These are phyloP conservation scores for Sophora flavescens DNA, from an alignment of 306 rosid species.

Conservation along the genomic window DNA sequence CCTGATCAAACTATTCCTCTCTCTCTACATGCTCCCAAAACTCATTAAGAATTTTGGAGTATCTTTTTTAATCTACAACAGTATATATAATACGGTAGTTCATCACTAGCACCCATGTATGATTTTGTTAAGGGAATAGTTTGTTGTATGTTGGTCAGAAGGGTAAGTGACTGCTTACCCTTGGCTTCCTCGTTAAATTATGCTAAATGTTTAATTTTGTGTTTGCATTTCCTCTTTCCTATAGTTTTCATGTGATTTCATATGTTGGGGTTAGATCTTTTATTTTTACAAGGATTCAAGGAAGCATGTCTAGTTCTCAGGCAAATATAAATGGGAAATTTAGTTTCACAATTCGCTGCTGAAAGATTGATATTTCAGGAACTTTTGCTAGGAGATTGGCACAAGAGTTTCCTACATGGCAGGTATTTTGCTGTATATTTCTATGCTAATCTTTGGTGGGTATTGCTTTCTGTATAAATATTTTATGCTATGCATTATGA, in stretches of 20 bases:
- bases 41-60: not conserved
- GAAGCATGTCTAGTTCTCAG: slow-evolving; percentile 8
- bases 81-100: slow-evolving; percentile 1
- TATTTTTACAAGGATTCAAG: not conserved
- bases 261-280: slow-evolving; percentile 24
- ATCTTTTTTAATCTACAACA: not conserved
- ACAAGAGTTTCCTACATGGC: slow-evolving; percentile 89
- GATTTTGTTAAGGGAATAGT: slow-evolving; percentile 7
- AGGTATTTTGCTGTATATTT: slow-evolving; percentile 65
- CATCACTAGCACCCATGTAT: not conserved
- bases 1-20: slow-evolving; percentile 13
- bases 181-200: slow-evolving; percentile 8
- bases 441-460: slow-evolving; percentile 35
- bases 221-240: slow-evolving; percentile 15
- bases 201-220: not conserved
- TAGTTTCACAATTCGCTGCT: slow-evolving; percentile 38
- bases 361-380: slow-evolving; percentile 62
- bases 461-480: slow-evolving; percentile 6
- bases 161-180: slow-evolving; percentile 2
- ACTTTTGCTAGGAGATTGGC: slow-evolving; percentile 90
- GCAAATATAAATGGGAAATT: slow-evolving; percentile 22
- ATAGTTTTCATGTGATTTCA: slow-evolving; percentile 9
- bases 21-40: not conserved
- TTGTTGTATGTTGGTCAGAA: slow-evolving; percentile 19
- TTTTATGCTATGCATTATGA: slow-evolving; percentile 5